phyloP scores from a whole-genome alignment of 2,329 filamentous ascomycete genomes.

The Diplodia scrobiculata region DNA sequence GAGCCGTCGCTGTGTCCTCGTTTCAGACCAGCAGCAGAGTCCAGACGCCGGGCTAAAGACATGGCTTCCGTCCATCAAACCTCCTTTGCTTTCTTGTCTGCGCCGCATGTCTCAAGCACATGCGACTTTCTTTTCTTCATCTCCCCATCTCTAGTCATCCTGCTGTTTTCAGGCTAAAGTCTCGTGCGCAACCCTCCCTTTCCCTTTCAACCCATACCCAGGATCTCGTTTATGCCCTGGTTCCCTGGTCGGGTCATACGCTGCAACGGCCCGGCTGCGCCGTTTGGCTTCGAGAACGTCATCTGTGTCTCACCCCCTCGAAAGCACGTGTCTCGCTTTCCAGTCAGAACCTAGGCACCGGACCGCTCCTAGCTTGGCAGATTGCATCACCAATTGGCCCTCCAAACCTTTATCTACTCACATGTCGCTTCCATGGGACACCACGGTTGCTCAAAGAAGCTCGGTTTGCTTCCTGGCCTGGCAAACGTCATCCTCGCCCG shows the following conservation, averaged over 20 bases:
- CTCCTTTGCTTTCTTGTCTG: background rate
- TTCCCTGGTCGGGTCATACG: slow-evolving; percentile 11
- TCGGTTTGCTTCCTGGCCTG: background rate
- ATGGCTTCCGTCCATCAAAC: background rate
- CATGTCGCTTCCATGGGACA: background rate
- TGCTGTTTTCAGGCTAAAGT: background rate
- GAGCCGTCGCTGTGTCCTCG: background rate
- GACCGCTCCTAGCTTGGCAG: background rate
- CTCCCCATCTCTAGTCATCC: background rate
- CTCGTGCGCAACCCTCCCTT: slow-evolving; percentile 4
- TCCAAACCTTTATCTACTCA: background rate
- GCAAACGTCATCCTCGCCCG: slow-evolving; percentile 4
- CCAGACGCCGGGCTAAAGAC: background rate
- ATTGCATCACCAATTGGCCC: slow-evolving; percentile 1
- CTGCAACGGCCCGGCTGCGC: slow-evolving; percentile 24
- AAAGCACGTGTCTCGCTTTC: slow-evolving; percentile 16
- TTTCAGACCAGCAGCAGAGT: background rate
- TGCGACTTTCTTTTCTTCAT: background rate
- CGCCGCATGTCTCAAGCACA: background rate
- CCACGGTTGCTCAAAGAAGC: background rate
- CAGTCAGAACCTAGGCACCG: slow-evolving; percentile 4
- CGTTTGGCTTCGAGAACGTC: slow-evolving; percentile 17
- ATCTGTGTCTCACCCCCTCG: slow-evolving; percentile 21
- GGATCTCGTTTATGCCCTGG: slow-evolving; percentile 15
- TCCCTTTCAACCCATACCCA: background rate